Percentiles rank a stretch among this genome's conserved stretches.
These are phyloP conservation scores for Hydnum rufescens DNA, from an alignment of 768 basidiomycete species.

Conservation along the genomic window DNA sequence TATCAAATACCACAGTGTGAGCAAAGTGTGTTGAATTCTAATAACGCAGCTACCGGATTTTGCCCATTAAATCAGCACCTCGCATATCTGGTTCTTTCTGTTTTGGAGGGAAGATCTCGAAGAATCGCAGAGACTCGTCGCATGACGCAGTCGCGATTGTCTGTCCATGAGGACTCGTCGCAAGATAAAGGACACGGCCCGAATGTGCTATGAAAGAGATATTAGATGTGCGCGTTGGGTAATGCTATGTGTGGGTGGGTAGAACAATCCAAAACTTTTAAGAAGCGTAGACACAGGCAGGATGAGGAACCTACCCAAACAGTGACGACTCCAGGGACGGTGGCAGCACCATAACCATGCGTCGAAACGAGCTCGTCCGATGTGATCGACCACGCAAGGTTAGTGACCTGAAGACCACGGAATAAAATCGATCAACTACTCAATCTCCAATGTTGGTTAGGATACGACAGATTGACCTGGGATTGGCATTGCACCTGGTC, in stretches of 20 bases:
- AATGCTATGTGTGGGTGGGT: slow-evolving; percentile 31
- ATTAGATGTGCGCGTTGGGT: slow-evolving; percentile 83
- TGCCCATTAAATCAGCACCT: neutral
- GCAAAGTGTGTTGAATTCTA: neutral
- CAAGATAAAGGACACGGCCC: slow-evolving; percentile 87
- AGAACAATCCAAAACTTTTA: slow-evolving; percentile 4
- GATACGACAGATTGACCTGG: slow-evolving; percentile 41
- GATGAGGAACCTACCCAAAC: slow-evolving; percentile 25
- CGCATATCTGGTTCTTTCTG: slow-evolving; percentile 8
- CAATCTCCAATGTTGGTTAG: neutral
- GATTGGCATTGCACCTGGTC: slow-evolving; percentile 85
- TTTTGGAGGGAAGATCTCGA: slow-evolving; percentile 71
- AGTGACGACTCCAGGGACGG: slow-evolving; percentile 73
- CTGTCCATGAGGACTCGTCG: slow-evolving; percentile 91
- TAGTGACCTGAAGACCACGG: slow-evolving; percentile 54
- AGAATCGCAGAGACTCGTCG: slow-evolving; percentile 91
- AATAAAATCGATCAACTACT: neutral
- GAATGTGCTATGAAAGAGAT: slow-evolving; percentile 88
- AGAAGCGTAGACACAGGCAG: neutral
- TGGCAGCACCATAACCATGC: slow-evolving; percentile 79
- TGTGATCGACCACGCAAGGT: slow-evolving; percentile 87
- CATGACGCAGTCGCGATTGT: slow-evolving; percentile 97
- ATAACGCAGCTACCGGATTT: neutral
- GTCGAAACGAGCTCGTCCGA: slow-evolving; percentile 97
- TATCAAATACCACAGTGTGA: neutral